Evolutionary conservation across 2,329 filamentous ascomycete species (phyloP), one percentile per base, ranked within the genome.

Genomic region (Metarhizium rileyi): DNA sequence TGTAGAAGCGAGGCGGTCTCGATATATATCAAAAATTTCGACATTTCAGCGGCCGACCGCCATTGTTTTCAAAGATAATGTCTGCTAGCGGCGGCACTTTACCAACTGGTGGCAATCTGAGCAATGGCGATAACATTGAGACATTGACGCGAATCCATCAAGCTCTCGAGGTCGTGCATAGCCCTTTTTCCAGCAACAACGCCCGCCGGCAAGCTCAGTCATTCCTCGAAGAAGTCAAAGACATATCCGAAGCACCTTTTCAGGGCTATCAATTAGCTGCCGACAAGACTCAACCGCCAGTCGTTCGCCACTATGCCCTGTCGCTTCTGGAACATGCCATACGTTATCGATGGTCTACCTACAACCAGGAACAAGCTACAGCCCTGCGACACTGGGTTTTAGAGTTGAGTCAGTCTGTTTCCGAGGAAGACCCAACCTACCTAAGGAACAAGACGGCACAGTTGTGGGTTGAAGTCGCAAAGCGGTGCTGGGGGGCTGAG

Each of bases 381-480:
- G 78, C 80, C 47, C 69, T 98, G 49, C 81, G 87, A 46, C 75
- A 75, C 51, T 93, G 90, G 78, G 81, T 95, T 41, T 69, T 95
- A 50, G 76, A 84, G 63, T 81, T 98, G 12, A 87, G 89, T 12
- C 80, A 86, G 60, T 76, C 78, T 53, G 74, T 94, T 41, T 75
- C 80, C 5, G 77, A 77, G 43, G 77, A 82, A 20, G 91, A 97
- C 63, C 87, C 89, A 3, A 67, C 78, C 28, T 98, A 90, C 64
- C 73, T 96, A 56, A 80, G 91, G 58, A 97, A 95, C 74, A 98
- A 98, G 71, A 84, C 93, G 30, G 89, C 88, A 26, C 86, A 95
- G 68, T 71, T 98, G 53, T 98, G 93, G 93, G 87, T 90, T 7
- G 93, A 97, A 66, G 76, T 95, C 48, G 90, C 90, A 38, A 97